Percentiles rank a stretch among this genome's conserved stretches.
Evolutionary conservation across 768 basidiomycete species (phyloP).

Genomic region (Arthromyces matolae): DNA sequence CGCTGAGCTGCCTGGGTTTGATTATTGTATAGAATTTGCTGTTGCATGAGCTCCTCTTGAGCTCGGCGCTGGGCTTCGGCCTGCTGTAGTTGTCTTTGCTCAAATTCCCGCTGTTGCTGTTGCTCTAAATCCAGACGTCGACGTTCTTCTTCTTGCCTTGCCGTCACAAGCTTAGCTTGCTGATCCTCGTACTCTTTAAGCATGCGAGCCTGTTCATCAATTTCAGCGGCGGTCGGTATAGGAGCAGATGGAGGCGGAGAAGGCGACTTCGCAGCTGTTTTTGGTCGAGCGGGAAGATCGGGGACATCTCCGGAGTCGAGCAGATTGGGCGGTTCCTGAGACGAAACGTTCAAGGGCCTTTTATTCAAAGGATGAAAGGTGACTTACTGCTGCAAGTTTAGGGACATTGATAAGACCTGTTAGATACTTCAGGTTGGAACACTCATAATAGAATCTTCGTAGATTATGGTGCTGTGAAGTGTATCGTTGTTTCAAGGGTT

Average conservation of each 20-base stretch:
- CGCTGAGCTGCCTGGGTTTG: slow-evolving; percentile 72
- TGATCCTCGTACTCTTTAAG: slow-evolving; percentile 96
- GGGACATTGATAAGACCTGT: slow-evolving; percentile 98
- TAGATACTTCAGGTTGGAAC: slow-evolving; percentile 96
- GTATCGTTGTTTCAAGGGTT: slow-evolving; percentile 85
- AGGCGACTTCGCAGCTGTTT: slow-evolving; percentile 52
- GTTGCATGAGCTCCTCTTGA: slow-evolving; percentile 86
- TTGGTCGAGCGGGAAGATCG: slow-evolving; percentile 80
- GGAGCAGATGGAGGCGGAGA: slow-evolving; percentile 71
- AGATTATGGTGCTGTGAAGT: slow-evolving; percentile 89
- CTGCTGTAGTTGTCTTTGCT: slow-evolving; percentile 82
- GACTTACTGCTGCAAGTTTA: slow-evolving; percentile 82
- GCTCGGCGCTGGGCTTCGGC: slow-evolving; percentile 84
- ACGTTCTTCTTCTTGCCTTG: slow-evolving; percentile 80
- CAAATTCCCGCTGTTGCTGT: slow-evolving; percentile 83
- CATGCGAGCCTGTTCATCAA: slow-evolving; percentile 90
- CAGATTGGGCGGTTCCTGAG: slow-evolving; percentile 93
- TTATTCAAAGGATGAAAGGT: not conserved
- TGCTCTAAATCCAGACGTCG: slow-evolving; percentile 73
- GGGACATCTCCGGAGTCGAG: slow-evolving; percentile 79
- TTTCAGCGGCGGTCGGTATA: slow-evolving; percentile 62
- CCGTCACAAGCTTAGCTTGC: slow-evolving; percentile 79
- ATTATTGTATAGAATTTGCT: slow-evolving; percentile 76
- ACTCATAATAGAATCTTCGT: slow-evolving; percentile 98
- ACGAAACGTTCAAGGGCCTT: slow-evolving; percentile 1